Base-by-base conservation (phyloP, 129 eudicot genomes). In the Logfia minima region DNA sequence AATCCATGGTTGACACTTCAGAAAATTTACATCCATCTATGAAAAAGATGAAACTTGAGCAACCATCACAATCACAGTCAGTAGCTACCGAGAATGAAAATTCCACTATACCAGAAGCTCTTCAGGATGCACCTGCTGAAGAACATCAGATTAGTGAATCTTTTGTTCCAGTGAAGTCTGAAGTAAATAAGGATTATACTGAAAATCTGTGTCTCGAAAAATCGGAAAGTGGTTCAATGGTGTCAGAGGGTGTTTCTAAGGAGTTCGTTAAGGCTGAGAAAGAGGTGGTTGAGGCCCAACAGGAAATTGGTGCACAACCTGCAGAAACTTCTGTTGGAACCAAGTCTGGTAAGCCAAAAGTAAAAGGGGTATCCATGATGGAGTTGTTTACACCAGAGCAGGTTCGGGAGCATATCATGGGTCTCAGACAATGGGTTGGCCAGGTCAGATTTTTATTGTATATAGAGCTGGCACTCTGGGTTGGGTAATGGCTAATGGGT, bases 371-470 rank as follows among this genome's bases (percentile, higher is more conserved):
- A 56, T 93, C 98, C 21, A 70, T 93, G 91, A 89, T 77, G 7
- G 98, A 93, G 78, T 73, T 93, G 81, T 93, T 93, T 83, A 89
- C 98, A 41, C 97, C 97, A 6, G 97, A 89, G 78, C 93, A 91
- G 87, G 92, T 89, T 61, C 84, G 89, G 74, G 93, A 93, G 86
- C 98, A 93, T 77, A 93, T 93, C 63, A 80, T 56, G 9, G 92
- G 98, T 81, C 97, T 93, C 75, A 87, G 97, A 72, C 97, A 83
- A 86, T 93, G 98, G 98, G 90, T 93, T 51, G 98, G 98, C 83
- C 98, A 93, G 98, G 98, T 93, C 71, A 65, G 90, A 22, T 28
- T 48, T 48, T 13, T 48, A 14, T 48, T 48, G 18, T 48, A 14
- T 48, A 0, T 48, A 48, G n/a, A 14, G 18, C 18, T 48, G 55